Conservation (phyloP, 2,329 filamentous ascomycete genomes). For the Phoma sp. region DNA sequence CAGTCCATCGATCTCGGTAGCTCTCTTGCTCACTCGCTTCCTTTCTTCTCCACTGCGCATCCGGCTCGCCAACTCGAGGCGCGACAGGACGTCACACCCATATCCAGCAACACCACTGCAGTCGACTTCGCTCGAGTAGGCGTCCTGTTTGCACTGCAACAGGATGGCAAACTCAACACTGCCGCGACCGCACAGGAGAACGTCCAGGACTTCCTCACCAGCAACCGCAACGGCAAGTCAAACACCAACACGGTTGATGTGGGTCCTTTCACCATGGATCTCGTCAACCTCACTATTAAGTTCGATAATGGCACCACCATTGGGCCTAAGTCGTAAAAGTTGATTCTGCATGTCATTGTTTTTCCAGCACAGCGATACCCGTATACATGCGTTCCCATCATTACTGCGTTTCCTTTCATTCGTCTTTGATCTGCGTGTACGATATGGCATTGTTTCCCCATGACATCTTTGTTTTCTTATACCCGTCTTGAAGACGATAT, state of each 20-base stretch:
- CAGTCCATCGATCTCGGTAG: conserved; percentile 30
- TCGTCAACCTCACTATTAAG: conserved; percentile 40
- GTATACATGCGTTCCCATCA: conserved; percentile 17
- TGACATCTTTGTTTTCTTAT: not conserved
- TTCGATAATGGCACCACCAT: conserved; percentile 46
- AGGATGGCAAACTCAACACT: conserved; percentile 47
- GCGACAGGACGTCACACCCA: conserved; percentile 34
- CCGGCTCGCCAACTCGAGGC: conserved; percentile 21
- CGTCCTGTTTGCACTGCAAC: conserved; percentile 56
- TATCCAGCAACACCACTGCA: conserved; percentile 46
- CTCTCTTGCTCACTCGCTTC: conserved; percentile 30
- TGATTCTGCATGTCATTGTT: conserved; percentile 10
- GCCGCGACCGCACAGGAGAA: conserved; percentile 55
- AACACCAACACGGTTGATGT: conserved; percentile 36
- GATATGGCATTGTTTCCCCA: conserved; percentile 6
- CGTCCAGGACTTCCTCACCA: conserved; percentile 49
- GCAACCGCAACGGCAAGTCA: conserved; percentile 38
- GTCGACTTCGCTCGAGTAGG: conserved; percentile 57
- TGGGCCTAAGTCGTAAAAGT: conserved; percentile 20
- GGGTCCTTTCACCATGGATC: conserved; percentile 41
- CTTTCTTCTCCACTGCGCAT: conserved; percentile 35
- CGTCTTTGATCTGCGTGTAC: conserved; percentile 3
- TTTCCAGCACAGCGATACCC: conserved; percentile 19
- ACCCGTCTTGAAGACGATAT: conserved; percentile 10
- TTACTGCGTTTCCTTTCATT: not conserved